These are phyloP conservation scores for Calonectria montana DNA, from an alignment of 2,329 filamentous ascomycete species.

Conservation along the genomic window DNA sequence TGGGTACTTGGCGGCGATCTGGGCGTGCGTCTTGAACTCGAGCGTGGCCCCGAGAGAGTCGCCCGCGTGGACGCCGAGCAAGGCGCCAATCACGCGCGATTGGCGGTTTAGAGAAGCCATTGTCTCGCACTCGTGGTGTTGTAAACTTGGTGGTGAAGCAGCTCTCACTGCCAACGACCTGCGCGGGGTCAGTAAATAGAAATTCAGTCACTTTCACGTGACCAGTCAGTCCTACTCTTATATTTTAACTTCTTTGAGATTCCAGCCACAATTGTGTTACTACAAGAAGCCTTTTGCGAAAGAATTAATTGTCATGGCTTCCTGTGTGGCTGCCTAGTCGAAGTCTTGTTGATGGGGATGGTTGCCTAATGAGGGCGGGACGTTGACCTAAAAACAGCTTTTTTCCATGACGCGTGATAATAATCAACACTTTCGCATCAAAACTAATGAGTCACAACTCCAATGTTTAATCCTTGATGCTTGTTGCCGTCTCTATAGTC, in stretches of 20 bases:
- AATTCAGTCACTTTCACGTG: background rate
- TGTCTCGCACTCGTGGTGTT: background rate
- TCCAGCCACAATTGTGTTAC: background rate
- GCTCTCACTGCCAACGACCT: background rate
- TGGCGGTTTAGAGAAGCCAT: slow-evolving; percentile 27
- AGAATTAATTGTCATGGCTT: background rate
- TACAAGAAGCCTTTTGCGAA: background rate
- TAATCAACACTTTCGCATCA: background rate
- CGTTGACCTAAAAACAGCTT: background rate
- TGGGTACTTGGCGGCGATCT: slow-evolving; percentile 50
- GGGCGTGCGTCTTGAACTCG: slow-evolving; percentile 53
- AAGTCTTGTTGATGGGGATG: background rate
- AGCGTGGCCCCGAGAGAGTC: slow-evolving; percentile 59
- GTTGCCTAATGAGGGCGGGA: background rate
- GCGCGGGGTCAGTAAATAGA: background rate
- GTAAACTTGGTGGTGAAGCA: background rate
- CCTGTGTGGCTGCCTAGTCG: background rate
- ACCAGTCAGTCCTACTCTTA: background rate
- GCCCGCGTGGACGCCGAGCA: slow-evolving; percentile 59
- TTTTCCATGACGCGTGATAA: background rate
- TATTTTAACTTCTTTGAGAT: background rate
- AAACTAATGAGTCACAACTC: background rate
- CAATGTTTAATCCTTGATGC: background rate
- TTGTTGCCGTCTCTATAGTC: too few species aligned
- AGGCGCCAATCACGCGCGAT: slow-evolving; percentile 53